Evolutionary conservation across 148 eudicot genomes (phyloP).

Genomic region (Amaranthus hypochondriacus): DNA sequence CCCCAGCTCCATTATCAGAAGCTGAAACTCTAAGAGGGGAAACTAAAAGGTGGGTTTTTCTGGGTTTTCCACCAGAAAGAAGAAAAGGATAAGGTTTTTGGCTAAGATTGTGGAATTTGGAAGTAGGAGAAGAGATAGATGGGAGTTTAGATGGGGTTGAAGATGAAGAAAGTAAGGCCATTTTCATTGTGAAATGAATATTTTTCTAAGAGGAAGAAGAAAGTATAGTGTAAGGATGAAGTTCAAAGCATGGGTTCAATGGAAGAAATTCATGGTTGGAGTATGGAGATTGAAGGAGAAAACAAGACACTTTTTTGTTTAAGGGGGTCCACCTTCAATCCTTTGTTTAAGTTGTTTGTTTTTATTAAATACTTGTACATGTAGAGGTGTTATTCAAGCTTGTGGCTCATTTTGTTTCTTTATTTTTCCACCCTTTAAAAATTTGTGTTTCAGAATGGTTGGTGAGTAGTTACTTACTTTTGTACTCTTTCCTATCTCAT

Average conservation of each 20-base stretch:
- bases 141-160: conserved; percentile 35
- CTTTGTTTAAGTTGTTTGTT: not conserved
- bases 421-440: too few species aligned
- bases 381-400: not conserved
- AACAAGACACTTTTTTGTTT: conserved; percentile 6
- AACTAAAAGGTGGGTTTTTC: conserved; percentile 25
- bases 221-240: not conserved
- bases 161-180: conserved; percentile 58
- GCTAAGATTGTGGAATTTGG: conserved; percentile 40
- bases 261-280: conserved; percentile 14
- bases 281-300: conserved; percentile 11
- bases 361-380: not conserved
- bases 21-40: conserved; percentile 30
- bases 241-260: conserved; percentile 6
- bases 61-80: conserved; percentile 24
- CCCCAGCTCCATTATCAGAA: conserved; percentile 49
- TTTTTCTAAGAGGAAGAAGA: conserved; percentile 1
- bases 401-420: not conserved
- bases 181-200: conserved; percentile 33
- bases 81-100: conserved; percentile 36
- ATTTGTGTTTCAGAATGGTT: too few species aligned
- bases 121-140: conserved; percentile 25
- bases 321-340: conserved; percentile 6
- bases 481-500: too few species aligned
- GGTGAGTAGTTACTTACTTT: too few species aligned